A percentile compares a stretch with the other conserved stretches of the same genome.
Evolutionary conservation across 371 early-diverging fungal species (phyloP).

Genomic region (Dichotomocladium elegans): DNA sequence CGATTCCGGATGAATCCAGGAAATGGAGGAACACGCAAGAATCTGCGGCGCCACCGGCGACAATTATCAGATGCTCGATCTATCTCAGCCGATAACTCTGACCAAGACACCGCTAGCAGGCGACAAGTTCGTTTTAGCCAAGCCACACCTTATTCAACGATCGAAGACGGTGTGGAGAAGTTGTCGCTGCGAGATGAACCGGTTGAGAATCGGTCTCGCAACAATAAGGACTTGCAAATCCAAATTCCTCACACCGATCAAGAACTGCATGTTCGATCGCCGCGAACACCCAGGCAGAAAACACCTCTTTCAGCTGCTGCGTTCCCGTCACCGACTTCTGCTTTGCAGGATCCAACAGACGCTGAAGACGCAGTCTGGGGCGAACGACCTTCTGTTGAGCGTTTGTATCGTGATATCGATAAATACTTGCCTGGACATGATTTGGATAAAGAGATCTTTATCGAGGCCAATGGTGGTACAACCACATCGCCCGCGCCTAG

Average conservation of each 20-base stretch:
- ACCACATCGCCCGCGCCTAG: conserved; percentile 14
- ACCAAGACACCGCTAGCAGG: background rate
- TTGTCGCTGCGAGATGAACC: conserved; percentile 5
- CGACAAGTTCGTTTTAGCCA: background rate
- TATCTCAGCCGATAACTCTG: background rate
- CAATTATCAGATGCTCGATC: no score
- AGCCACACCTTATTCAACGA: background rate
- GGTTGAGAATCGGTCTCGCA: background rate
- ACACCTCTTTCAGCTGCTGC: conserved; percentile 7
- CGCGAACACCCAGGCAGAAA: conserved; percentile 4
- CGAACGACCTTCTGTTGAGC: conserved; percentile 69
- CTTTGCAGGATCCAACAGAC: conserved; percentile 8
- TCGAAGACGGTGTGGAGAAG: background rate
- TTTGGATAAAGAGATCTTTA: conserved; percentile 71
- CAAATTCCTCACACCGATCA: conserved; percentile 10
- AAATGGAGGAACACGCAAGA: no score
- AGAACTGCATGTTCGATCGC: conserved; percentile 6
- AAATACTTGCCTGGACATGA: conserved; percentile 78
- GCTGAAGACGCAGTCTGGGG: conserved; percentile 50
- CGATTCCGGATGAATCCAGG: no score
- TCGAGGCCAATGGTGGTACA: conserved; percentile 19
- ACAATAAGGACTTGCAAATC: conserved; percentile 10
- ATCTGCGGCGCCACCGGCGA: no score
- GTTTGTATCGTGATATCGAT: conserved; percentile 69
- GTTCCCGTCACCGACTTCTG: conserved; percentile 1